Conservation (phyloP, 1,284 basidiomycete species). For the Moesziomyces antarcticus region DNA sequence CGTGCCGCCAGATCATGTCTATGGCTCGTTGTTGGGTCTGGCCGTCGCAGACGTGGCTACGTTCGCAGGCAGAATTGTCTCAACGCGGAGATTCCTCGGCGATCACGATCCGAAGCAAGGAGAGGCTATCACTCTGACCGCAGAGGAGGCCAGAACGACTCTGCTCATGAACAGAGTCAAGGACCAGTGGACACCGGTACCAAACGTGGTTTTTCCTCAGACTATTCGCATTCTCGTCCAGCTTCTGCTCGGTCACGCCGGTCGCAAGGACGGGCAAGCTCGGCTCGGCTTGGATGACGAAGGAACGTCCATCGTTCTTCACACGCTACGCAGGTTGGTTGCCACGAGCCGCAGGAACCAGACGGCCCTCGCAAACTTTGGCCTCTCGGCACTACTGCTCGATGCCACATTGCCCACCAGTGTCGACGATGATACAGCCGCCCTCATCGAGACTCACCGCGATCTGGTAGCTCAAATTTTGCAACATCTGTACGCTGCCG, state of each 20-base stretch:
- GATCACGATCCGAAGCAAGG: neutral
- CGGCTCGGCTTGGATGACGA: neutral
- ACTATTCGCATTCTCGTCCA: slow-evolving; percentile 21
- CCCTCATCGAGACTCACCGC: neutral
- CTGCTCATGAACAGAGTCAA: slow-evolving; percentile 8
- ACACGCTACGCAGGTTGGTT: slow-evolving; percentile 13
- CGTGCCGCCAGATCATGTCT: slow-evolving; percentile 25
- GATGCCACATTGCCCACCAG: slow-evolving; percentile 11
- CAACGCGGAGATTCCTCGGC: slow-evolving; percentile 21
- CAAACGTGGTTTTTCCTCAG: slow-evolving; percentile 18
- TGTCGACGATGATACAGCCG: neutral
- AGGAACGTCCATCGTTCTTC: slow-evolving; percentile 17
- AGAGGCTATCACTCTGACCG: neutral
- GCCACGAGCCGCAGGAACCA: slow-evolving; percentile 26
- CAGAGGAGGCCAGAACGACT: slow-evolving; percentile 13
- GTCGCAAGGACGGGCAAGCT: neutral
- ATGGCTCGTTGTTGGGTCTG: slow-evolving; percentile 51
- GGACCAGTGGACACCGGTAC: slow-evolving; percentile 27
- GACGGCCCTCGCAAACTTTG: slow-evolving; percentile 12
- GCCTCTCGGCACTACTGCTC: slow-evolving; percentile 20
- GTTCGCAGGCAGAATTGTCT: slow-evolving; percentile 23
- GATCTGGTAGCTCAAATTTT: slow-evolving; percentile 18
- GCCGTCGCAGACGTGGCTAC: slow-evolving; percentile 53
- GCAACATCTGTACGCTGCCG: slow-evolving; percentile 18
- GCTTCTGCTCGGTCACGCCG: slow-evolving; percentile 3